Evolutionary conservation across 2,329 filamentous ascomycete genomes (phyloP).

Genomic region (Capronia americana): DNA sequence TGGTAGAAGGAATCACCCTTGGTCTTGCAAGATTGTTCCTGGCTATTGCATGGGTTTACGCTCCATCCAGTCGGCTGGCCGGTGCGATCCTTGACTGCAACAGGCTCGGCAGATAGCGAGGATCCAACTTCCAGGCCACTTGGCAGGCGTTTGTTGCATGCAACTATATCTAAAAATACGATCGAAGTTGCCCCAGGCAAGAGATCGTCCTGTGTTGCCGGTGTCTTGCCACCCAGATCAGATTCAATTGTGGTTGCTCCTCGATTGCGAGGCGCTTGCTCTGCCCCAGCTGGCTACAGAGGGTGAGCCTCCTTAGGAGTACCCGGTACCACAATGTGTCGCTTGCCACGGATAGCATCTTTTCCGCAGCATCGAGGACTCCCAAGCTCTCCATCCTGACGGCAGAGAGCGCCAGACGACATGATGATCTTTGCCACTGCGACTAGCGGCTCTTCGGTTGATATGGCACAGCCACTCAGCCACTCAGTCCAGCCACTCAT

Average conservation of each 20-base stretch:
- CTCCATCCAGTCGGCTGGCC: conserved; percentile 1
- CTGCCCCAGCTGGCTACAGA: not conserved
- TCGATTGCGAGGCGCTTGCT: not conserved
- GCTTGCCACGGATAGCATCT: not conserved
- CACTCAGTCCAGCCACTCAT: conserved; percentile 29
- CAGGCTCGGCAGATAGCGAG: not conserved
- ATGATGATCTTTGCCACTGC: conserved; percentile 20
- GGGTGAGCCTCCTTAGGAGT: not conserved
- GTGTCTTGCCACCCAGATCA: not conserved
- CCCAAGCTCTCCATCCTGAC: not conserved
- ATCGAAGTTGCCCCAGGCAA: not conserved
- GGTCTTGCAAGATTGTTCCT: not conserved
- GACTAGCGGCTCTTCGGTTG: conserved; percentile 9
- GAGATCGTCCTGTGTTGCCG: not conserved
- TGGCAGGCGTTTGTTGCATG: not conserved
- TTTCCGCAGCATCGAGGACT: not conserved
- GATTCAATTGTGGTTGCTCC: not conserved
- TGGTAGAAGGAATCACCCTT: not conserved
- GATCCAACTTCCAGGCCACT: not conserved
- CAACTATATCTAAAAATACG: not conserved
- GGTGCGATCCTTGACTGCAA: not conserved
- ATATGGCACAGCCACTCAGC: conserved; percentile 33
- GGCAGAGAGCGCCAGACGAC: conserved; percentile 3
- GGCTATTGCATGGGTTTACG: not conserved
- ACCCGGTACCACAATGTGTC: not conserved